Evolutionary conservation across 192 early-diverging fungal genomes (phyloP).

Genomic region (Phycomyces blakesleeanus): DNA sequence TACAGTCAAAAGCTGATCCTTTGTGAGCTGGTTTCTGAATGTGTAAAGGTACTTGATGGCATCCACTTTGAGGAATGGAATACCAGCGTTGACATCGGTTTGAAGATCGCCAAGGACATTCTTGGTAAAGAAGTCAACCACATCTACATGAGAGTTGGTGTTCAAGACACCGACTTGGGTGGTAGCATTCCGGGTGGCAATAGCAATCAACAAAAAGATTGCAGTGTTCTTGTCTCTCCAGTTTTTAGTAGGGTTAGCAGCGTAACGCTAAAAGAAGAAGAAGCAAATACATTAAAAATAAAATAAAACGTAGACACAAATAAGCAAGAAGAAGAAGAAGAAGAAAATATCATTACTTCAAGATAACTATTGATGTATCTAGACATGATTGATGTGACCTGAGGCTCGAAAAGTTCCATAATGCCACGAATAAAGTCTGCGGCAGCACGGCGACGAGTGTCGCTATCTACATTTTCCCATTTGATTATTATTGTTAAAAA

Average conservation of each 20-base stretch:
- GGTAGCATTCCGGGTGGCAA: constrained; percentile 76
- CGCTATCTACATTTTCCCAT: constrained; percentile 60
- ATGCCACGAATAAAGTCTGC: constrained; percentile 90
- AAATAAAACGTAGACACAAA: too few relatives aligned
- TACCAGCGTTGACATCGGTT: constrained; percentile 55
- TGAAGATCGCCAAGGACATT: constrained; percentile 86
- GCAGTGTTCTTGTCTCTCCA: constrained; percentile 98
- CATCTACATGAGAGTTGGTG: constrained; percentile 80
- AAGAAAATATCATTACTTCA: constrained; percentile 29
- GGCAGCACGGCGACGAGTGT: constrained; percentile 90
- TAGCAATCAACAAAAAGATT: constrained; percentile 85
- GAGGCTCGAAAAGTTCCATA: constrained; percentile 78
- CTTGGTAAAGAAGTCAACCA: constrained; percentile 77
- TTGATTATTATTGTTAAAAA: too few relatives aligned
- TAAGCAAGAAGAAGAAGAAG: neutral
- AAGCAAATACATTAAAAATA: too few relatives aligned
- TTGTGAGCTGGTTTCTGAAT: constrained; percentile 91
- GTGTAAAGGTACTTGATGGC: constrained; percentile 92
- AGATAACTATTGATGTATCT: constrained; percentile 70
- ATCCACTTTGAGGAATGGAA: constrained; percentile 89
- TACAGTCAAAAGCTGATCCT: constrained; percentile 68
- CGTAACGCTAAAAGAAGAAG: constrained; percentile 54
- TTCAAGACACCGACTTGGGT: constrained; percentile 80
- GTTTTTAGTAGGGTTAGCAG: constrained; percentile 57
- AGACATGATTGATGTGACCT: constrained; percentile 82